Percentiles rank a stretch among this genome's conserved stretches.
phyloP scores from a whole-genome alignment of 179 eudicot genomes.

The Pouteria campechiana region DNA sequence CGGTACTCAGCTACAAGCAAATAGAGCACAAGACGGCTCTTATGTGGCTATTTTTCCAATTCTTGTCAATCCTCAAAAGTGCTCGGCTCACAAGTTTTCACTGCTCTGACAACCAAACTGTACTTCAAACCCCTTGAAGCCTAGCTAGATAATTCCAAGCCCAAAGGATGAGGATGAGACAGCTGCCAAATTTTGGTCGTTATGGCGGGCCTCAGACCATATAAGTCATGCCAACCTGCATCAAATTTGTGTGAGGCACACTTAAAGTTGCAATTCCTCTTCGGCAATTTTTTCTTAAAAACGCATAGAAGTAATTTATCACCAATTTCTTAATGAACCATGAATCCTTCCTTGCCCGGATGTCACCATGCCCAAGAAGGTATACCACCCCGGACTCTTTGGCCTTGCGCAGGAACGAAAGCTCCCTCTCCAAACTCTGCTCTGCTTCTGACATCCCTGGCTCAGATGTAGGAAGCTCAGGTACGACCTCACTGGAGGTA shows the following conservation, averaged over 20 bases:
- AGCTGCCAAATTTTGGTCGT: background rate
- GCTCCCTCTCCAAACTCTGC: slow-evolving; percentile 81
- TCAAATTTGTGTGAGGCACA: slow-evolving; percentile 84
- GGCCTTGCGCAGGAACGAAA: slow-evolving; percentile 73
- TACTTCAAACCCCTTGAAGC: too few species aligned
- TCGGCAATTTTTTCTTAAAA: slow-evolving; percentile 85
- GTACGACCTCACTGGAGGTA: slow-evolving; percentile 40
- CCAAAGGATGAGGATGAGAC: too few species aligned
- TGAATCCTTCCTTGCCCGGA: slow-evolving; percentile 86
- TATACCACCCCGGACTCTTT: slow-evolving; percentile 90
- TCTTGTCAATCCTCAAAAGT: too few species aligned
- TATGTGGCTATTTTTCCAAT: too few species aligned
- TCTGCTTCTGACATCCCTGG: slow-evolving; percentile 35
- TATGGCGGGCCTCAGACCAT: slow-evolving; percentile 55
- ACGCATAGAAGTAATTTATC: slow-evolving; percentile 86
- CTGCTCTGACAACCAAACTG: too few species aligned
- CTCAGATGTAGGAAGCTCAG: slow-evolving; percentile 19
- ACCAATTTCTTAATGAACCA: slow-evolving; percentile 89
- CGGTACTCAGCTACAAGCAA: too few species aligned
- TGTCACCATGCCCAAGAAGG: slow-evolving; percentile 96
- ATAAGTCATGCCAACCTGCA: slow-evolving; percentile 97
- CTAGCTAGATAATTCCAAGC: too few species aligned
- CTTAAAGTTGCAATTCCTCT: slow-evolving; percentile 82
- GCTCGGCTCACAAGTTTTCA: too few species aligned
- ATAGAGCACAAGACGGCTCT: too few species aligned